Evolutionary conservation across 1,139 yeast species (phyloP).

Genomic region (Yamadazyma epiphylla): DNA sequence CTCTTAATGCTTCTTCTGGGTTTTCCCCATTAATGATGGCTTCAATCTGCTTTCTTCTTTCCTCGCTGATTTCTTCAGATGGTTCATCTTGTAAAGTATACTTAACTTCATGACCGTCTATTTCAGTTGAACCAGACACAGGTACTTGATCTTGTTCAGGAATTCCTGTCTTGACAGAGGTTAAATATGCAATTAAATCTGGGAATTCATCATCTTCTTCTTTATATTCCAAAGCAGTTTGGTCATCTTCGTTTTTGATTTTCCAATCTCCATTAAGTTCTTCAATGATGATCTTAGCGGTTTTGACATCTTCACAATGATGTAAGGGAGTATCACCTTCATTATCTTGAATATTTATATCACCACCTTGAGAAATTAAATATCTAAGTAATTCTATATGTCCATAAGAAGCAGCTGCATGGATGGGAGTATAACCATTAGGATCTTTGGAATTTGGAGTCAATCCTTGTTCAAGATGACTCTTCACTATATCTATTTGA

Average conservation of each 20-base stretch:
- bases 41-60: slow-evolving; percentile 62
- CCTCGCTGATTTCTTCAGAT: slow-evolving; percentile 31
- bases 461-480: slow-evolving; percentile 49
- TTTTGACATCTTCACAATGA: slow-evolving; percentile 69
- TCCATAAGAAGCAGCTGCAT: slow-evolving; percentile 95
- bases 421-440: slow-evolving; percentile 93
- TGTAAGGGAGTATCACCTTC: slow-evolving; percentile 98
- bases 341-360: slow-evolving; percentile 72
- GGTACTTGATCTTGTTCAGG: slow-evolving; percentile 1
- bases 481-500: slow-evolving; percentile 54
- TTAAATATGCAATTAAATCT: slow-evolving; percentile 65
- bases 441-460: slow-evolving; percentile 77
- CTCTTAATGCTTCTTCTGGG: slow-evolving; percentile 73
- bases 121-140: slow-evolving; percentile 1
- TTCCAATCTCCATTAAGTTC: slow-evolving; percentile 63
- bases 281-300: slow-evolving; percentile 65
- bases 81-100: slow-evolving; percentile 51
- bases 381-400: slow-evolving; percentile 63
- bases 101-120: slow-evolving; percentile 53
- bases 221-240: slow-evolving; percentile 63
- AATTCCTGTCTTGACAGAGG: slow-evolving; percentile 34
- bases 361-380: slow-evolving; percentile 64
- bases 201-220: slow-evolving; percentile 87
- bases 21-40: slow-evolving; percentile 71
- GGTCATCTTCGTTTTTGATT: slow-evolving; percentile 65